Conservation (phyloP, 1,284 basidiomycete genomes). For the Microbotryum lychnidis-dioicae region DNA sequence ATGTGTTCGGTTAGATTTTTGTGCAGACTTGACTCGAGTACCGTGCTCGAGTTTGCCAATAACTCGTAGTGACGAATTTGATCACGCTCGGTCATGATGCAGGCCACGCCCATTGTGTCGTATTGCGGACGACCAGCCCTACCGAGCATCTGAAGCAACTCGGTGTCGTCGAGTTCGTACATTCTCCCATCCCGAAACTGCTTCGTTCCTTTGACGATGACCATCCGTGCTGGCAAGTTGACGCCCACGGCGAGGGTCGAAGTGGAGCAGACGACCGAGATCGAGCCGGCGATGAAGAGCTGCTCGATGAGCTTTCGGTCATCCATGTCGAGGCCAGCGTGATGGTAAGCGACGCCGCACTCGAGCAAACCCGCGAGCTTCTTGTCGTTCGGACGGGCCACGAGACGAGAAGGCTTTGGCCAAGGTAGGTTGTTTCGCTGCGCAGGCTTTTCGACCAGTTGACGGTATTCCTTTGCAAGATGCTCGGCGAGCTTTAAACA, state of each 20-base stretch:
- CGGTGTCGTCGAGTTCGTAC: slow-evolving; percentile 44
- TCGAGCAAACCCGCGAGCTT: slow-evolving; percentile 34
- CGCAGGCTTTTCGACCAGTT: slow-evolving; percentile 47
- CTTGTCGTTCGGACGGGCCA: slow-evolving; percentile 27
- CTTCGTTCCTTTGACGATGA: slow-evolving; percentile 72
- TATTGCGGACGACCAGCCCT: slow-evolving; percentile 84
- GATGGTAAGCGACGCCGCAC: slow-evolving; percentile 71
- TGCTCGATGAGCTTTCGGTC: slow-evolving; percentile 65
- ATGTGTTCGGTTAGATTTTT: slow-evolving; percentile 75
- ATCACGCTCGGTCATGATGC: slow-evolving; percentile 69
- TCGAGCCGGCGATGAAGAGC: slow-evolving; percentile 55
- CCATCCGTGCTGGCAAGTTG: slow-evolving; percentile 50
- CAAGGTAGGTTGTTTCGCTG: slow-evolving; percentile 45
- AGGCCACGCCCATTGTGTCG: slow-evolving; percentile 52
- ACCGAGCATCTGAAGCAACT: slow-evolving; percentile 39
- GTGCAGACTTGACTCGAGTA: slow-evolving; percentile 49
- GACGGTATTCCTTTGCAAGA: slow-evolving; percentile 61
- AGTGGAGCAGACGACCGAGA: slow-evolving; percentile 56
- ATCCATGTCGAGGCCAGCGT: slow-evolving; percentile 66
- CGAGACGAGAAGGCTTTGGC: slow-evolving; percentile 5
- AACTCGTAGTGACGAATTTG: slow-evolving; percentile 60
- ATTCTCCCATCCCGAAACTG: slow-evolving; percentile 45
- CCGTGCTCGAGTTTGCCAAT: slow-evolving; percentile 29
- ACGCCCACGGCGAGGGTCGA: slow-evolving; percentile 78
- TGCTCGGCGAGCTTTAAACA: slow-evolving; percentile 58